phyloP scores from a whole-genome alignment of 164 flowering plant species.

The Nymphaea colorata region DNA sequence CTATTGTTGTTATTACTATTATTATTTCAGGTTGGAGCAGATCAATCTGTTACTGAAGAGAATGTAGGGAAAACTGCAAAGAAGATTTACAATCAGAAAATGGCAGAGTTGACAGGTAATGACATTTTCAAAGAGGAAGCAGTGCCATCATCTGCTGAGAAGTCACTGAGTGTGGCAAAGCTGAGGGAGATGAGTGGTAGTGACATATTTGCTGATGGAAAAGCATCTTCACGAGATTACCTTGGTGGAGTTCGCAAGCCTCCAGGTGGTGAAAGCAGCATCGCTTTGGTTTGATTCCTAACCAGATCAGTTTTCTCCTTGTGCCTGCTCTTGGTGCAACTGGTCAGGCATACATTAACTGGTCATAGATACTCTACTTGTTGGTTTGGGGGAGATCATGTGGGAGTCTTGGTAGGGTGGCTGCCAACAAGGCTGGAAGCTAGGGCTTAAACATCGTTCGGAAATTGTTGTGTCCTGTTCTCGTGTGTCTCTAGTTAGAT shows the following conservation, averaged over 20 bases:
- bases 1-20: too few relatives aligned
- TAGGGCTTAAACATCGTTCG: not conserved
- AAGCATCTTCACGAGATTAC: conserved; percentile 59
- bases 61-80: conserved; percentile 56
- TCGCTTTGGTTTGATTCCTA: conserved; percentile 58
- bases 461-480: not conserved
- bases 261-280: conserved; percentile 98
- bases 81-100: conserved; percentile 73
- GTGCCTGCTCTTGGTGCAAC: not conserved
- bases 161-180: conserved; percentile 71
- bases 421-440: not conserved
- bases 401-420: not conserved
- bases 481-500: not conserved
- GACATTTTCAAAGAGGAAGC: conserved; percentile 79
- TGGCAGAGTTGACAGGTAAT: conserved; percentile 77
- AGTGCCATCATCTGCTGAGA: conserved; percentile 68
- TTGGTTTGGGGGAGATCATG: not conserved
- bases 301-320: conserved; percentile 19
- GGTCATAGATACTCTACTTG: not conserved
- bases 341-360: not conserved
- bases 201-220: conserved; percentile 87
- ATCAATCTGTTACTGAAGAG: conserved; percentile 17
- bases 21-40: too few relatives aligned
- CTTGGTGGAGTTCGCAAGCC: conserved; percentile 95
- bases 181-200: conserved; percentile 84